Evolutionary conservation across 2,329 filamentous ascomycete genomes (phyloP), one percentile per base, ranked within the genome.

Genomic region (Chalaropsis ovoidea): DNA sequence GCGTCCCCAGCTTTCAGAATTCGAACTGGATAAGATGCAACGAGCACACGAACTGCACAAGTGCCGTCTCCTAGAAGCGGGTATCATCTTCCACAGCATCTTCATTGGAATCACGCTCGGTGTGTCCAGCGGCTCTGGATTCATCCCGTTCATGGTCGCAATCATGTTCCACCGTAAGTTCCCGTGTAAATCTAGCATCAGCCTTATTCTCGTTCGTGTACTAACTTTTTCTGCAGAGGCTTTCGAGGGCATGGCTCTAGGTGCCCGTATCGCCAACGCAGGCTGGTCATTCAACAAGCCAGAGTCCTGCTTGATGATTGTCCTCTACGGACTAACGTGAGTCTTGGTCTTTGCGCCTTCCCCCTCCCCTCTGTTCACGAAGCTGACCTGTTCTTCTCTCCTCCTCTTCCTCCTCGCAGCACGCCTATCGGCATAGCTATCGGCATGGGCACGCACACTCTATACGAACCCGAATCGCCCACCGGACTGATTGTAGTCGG

Each of bases 101-200:
- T 93, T 93, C 72, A 92, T 93, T 70, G 89, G 89, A 68, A 91
- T 92, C 87, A 87, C 89, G 2, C 80, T 93, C 52, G 89, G 86
- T 41, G 88, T 93, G 7, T 86, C 88, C 2, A 87, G 87, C 0
- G 88, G 88, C 0, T 85, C 86, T 8, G 83, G 86, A 3, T 93
- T 93, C 71, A 80, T 89, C 64, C 85, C 92, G n/a, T 84, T 93
- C 67, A 80, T 92, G 1, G 80, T 91, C 60, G 89, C 89, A 62
- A 90, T 93, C 70, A 81, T 82, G 63, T 92, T 92, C 74, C 89
- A 93, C 71, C 87, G 74, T 75, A 70, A 68, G 74, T 24, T 31
- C 4, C 27, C 11, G 31, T 19, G 8, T 39, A 63, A 22, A 11
- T 31, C 2, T 22, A n/a, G 2, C 3, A 5, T 17, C 13, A 13